phyloP scores from a whole-genome alignment of 2,329 filamentous ascomycete species.

The Microdochium nivale region DNA sequence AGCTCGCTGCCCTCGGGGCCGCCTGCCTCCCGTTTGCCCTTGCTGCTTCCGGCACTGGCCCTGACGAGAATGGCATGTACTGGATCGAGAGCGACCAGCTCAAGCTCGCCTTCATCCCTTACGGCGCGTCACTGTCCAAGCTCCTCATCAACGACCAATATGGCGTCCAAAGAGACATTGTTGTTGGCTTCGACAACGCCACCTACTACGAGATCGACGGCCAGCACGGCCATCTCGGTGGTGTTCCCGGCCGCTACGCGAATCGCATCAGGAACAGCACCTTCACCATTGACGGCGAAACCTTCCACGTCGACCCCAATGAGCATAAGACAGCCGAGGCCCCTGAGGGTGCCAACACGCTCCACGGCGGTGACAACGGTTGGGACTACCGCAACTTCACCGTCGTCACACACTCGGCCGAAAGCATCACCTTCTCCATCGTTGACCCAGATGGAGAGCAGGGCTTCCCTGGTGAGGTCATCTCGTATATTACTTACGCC shows the following conservation, averaged over 20 bases:
- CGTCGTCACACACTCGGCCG: constrained; percentile 56
- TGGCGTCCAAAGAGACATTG: constrained; percentile 60
- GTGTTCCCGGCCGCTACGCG: constrained; percentile 68
- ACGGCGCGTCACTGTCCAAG: constrained; percentile 66
- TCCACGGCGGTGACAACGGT: constrained; percentile 62
- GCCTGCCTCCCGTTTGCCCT: constrained; percentile 16
- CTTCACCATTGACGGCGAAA: constrained; percentile 56
- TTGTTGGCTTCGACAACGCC: constrained; percentile 70
- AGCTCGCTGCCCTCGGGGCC: constrained; percentile 19
- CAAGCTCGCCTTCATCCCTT: constrained; percentile 61
- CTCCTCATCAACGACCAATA: constrained; percentile 62
- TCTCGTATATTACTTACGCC: constrained; percentile 67
- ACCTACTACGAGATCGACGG: constrained; percentile 57
- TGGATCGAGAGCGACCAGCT: constrained; percentile 61
- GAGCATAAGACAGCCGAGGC: constrained; percentile 45
- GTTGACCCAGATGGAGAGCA: constrained; percentile 64
- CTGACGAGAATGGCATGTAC: constrained; percentile 60
- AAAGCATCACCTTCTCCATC: constrained; percentile 67
- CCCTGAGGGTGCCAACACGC: constrained; percentile 50
- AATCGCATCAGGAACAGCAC: constrained; percentile 74
- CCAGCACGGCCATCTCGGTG: constrained; percentile 62
- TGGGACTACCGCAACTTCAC: constrained; percentile 77
- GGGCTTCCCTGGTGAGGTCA: constrained; percentile 71
- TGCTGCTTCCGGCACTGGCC: constrained; percentile 17
- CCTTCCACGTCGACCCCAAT: constrained; percentile 53